These are phyloP conservation scores for Vicia villosa DNA, from an alignment of 306 rosid species.

Conservation along the genomic window DNA sequence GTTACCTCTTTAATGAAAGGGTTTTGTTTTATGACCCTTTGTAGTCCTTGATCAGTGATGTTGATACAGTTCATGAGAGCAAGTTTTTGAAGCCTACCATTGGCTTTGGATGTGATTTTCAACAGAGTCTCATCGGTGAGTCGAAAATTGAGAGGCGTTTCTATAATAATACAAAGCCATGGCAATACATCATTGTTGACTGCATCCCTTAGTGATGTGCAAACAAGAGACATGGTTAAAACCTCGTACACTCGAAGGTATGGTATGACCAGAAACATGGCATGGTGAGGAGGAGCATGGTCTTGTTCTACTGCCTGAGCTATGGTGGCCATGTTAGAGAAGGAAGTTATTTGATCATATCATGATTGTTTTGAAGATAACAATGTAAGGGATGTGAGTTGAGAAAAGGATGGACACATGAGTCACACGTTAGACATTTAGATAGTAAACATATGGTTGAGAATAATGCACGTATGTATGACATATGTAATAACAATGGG, in stretches of 20 bases:
- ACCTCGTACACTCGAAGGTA: conserved; percentile 72
- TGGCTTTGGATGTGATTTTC: conserved; percentile 60
- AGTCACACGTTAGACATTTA: not conserved
- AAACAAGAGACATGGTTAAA: conserved; percentile 60
- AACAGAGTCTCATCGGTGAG: conserved; percentile 51
- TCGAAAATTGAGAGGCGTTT: conserved; percentile 55
- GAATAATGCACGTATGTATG: not conserved
- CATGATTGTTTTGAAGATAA: not conserved
- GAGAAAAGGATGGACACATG: not conserved
- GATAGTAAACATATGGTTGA: not conserved
- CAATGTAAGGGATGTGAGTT: not conserved
- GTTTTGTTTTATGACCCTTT: conserved; percentile 51
- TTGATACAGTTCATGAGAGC: conserved; percentile 58
- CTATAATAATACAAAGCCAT: conserved; percentile 63
- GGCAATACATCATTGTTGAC: conserved; percentile 60
- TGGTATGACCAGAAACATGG: conserved; percentile 56
- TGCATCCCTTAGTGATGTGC: conserved; percentile 62
- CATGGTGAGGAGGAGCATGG: conserved; percentile 52
- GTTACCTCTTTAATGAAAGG: conserved; percentile 67
- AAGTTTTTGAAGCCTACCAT: conserved; percentile 59
- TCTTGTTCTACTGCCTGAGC: conserved; percentile 21
- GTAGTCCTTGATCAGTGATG: conserved; percentile 72
- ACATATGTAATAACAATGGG: not conserved
- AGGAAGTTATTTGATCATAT: not conserved
- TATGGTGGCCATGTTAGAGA: conserved; percentile 16